These are phyloP conservation scores for Cucurbita argyrosperma DNA, from an alignment of 306 rosid genomes.

Conservation along the genomic window DNA sequence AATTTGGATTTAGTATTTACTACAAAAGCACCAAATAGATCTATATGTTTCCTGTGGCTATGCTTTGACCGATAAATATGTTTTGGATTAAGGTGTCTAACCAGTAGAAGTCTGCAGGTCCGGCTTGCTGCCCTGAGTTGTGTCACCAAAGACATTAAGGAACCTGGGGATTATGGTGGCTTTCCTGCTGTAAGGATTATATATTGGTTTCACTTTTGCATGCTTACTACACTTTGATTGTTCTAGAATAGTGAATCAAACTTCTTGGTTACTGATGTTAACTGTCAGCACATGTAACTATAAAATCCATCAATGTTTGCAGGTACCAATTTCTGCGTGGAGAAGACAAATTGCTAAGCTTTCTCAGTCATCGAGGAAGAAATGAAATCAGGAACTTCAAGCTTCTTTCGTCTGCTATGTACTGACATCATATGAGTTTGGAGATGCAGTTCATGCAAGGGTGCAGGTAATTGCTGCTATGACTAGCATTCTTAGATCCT, in stretches of 20 bases:
- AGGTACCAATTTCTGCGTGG: constrained; percentile 66
- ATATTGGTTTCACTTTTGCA: neutral
- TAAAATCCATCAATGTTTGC: neutral
- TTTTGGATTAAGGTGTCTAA: constrained; percentile 16
- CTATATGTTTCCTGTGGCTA: neutral
- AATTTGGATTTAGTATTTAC: neutral
- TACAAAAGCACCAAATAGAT: neutral
- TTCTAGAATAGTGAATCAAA: neutral
- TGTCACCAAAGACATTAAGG: constrained; percentile 70
- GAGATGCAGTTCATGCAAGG: neutral
- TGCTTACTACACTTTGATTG: neutral
- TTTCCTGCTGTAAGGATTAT: constrained; percentile 53
- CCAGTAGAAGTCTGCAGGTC: constrained; percentile 35
- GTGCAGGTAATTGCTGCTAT: neutral
- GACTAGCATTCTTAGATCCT: neutral
- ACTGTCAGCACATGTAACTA: neutral
- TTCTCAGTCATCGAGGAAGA: constrained; percentile 13
- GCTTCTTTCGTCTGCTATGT: neutral
- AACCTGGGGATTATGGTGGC: constrained; percentile 81
- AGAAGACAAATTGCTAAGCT: constrained; percentile 52
- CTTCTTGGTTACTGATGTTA: neutral
- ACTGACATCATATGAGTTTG: neutral
- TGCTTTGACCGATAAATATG: constrained; percentile 1
- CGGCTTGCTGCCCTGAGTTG: constrained; percentile 74
- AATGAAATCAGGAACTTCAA: neutral